Base-by-base conservation (phyloP, 768 basidiomycete genomes). In the Exidia glandulosa region DNA sequence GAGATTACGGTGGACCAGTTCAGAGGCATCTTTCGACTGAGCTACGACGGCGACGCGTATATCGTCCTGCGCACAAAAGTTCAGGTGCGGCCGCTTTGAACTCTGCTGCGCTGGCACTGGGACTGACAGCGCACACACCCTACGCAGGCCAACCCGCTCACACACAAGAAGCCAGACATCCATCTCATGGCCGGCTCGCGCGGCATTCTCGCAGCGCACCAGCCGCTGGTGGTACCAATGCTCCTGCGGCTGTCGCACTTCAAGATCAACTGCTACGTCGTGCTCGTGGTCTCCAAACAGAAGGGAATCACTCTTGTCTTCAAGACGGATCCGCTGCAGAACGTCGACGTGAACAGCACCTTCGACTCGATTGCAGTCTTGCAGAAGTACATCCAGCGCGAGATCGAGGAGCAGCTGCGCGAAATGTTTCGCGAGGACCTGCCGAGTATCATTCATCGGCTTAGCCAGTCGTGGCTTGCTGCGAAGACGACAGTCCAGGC, bases 231-330 rank as follows among this genome's bases (percentile, higher is more conserved):
- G 59, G 96, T 99, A 10, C 96, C 95, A 57, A 99, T 98, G 95
- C 87, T 92, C 27, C 86, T 99, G 57, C 90, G 94, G 14, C 86
- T 99, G 3, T 96, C 94, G n/a, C 84, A 91, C 69, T 91, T 99
- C 74, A 86, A 85, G 63, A 86, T 99, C 34, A 86, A 84, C 66
- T 96, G 95, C 32, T 97, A 97, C 68, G 90, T 99, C 66, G 94
- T 98, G 64, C 85, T 99, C 60, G 94, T 98, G 66, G 91, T 99
- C 60, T 97, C 94, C 29, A 90, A 91, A 65, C 91, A 94, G 70
- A 97, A 97, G 69, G 96, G 96, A 47, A 97, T 98, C 69, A 98
- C 96, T 0, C 84, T 99, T 58, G 96, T 98, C 29, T 99, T 99
- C 84, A 98, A 98, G 76, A 98, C 96, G 34, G 96, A 99, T 73